phyloP scores from a whole-genome alignment of 2,329 filamentous ascomycete genomes.

The Paracoccidioides lutzii region DNA sequence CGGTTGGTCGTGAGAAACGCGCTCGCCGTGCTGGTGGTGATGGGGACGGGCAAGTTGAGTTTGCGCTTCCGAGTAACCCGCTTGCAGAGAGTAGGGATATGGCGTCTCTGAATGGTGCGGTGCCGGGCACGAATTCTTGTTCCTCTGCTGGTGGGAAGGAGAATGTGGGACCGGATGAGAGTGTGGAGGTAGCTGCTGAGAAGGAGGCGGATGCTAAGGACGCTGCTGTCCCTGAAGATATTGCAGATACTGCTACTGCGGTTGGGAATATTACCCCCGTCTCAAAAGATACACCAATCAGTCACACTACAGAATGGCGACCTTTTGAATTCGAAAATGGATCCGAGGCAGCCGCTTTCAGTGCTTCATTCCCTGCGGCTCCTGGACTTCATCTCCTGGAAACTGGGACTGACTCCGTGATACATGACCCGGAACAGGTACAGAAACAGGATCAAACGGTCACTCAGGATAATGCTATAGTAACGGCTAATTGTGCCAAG shows the following conservation, averaged over 20 bases:
- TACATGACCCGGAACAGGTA: not conserved
- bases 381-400: conserved; percentile 6
- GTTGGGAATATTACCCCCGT: not conserved
- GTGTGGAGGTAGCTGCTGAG: not conserved
- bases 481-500: not conserved
- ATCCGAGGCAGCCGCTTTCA: conserved; percentile 35
- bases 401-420: not conserved
- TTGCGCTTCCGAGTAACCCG: conserved; percentile 43
- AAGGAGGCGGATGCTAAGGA: conserved; percentile 17
- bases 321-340: conserved; percentile 48
- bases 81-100: conserved; percentile 17
- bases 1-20: conserved; percentile 61
- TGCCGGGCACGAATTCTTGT: not conserved
- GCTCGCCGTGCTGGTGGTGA: conserved; percentile 52
- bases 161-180: not conserved
- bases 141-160: not conserved
- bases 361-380: conserved; percentile 38
- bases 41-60: conserved; percentile 60
- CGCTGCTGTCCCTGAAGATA: conserved; percentile 17
- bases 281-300: conserved; percentile 17
- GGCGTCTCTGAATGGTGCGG: not conserved
- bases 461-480: not conserved
- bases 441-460: not conserved
- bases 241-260: conserved; percentile 9
- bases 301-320: conserved; percentile 39